Evolutionary conservation across 371 early-diverging fungal genomes (phyloP), one percentile per base, ranked within the genome.

Genomic region (Zychaea mexicana): DNA sequence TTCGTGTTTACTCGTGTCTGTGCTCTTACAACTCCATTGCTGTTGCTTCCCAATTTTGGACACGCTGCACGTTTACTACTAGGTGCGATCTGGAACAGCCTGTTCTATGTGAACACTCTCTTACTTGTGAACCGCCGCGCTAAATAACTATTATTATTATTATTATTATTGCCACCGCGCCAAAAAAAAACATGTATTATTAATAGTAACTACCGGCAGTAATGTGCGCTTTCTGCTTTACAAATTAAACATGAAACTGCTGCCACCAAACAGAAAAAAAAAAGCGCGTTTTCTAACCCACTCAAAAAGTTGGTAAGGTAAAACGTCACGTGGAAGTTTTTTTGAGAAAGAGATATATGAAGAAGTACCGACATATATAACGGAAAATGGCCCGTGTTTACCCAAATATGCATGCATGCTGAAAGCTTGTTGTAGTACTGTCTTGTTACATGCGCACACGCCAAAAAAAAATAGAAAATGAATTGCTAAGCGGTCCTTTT

Each of bases 1-100:
- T 49, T 49, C 49, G 49, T 49, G 49, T 49, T 49, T 49, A 13
- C 49, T 49, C 49, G 49, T 49, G 49, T 49, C 49, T 49, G 49
- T 49, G 49, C 49, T 49, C 22, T 49, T 19, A 15, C n/a, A 42
- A 7, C 42, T 49, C 49, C 26, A 49, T 49, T 49, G 10, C 49
- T 22, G 24, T 4, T n/a, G n/a, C 24, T 38, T 28, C 17, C 59
- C 59, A 24, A 39, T 58, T 58, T 58, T 58, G 59, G 59, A 24
- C 22, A 42, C 45, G 12, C 59, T 36, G 45, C 59, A 58, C 59
- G 59, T 58, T 58, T 7, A 22, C 6, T 38, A 57, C 36, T 22
- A 49, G 49, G 1, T 21, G 15, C 15, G 42, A 49, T 49, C 49
- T 49, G 49, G 49, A 49, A n/a, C n/a, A n/a, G n/a, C n/a, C n/a